Percentiles rank a stretch among this genome's conserved stretches.
These are phyloP conservation scores for Glaciozyma martinii DNA, from an alignment of 768 basidiomycete genomes.

Conservation along the genomic window DNA sequence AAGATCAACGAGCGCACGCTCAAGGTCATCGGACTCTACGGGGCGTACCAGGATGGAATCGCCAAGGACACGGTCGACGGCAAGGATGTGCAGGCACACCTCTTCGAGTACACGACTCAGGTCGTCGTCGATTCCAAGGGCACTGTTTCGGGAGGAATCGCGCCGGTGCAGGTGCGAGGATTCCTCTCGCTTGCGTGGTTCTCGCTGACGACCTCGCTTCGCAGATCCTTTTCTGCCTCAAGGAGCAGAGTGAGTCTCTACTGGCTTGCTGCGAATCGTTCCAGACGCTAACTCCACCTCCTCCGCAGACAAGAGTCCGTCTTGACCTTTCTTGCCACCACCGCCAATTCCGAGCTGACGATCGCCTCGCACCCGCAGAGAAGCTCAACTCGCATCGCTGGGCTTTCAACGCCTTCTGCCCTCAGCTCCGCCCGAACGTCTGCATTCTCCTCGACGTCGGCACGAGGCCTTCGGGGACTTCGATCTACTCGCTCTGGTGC, in stretches of 20 bases:
- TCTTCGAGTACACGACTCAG: not conserved
- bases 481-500: constrained; percentile 73
- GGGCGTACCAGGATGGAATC: constrained; percentile 35
- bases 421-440: constrained; percentile 77
- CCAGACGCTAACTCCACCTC: constrained; percentile 47
- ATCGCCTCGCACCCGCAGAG: not conserved
- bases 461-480: constrained; percentile 44
- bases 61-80: constrained; percentile 44
- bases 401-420: constrained; percentile 87
- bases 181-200: too few relatives aligned
- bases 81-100: constrained; percentile 52
- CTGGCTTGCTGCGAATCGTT: not conserved
- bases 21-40: constrained; percentile 50
- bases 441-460: constrained; percentile 69
- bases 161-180: constrained; percentile 36
- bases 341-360: not conserved
- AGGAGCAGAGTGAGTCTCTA: constrained; percentile 50
- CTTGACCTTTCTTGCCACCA: not conserved
- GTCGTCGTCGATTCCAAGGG: not conserved
- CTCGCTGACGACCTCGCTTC: too few relatives aligned
- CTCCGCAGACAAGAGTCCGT: constrained; percentile 13
- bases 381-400: constrained; percentile 61
- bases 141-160: not conserved
- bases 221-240: constrained; percentile 48
- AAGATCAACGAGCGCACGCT: constrained; percentile 39